phyloP scores from a whole-genome alignment of 1,284 basidiomycete genomes.

The Leccinum huronense region DNA sequence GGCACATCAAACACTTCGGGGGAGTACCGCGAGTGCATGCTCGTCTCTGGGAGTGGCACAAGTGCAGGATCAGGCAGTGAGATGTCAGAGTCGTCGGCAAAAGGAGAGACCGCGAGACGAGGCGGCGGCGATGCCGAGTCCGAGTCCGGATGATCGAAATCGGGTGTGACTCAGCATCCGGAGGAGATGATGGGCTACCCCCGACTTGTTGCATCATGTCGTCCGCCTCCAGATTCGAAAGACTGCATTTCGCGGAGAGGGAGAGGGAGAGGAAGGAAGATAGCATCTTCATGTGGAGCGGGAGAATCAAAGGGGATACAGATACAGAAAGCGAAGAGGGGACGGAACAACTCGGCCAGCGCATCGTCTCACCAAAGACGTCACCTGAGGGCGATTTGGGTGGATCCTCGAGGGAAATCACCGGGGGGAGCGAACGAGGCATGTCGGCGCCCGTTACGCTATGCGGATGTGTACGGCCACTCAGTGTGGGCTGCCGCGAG shows the following conservation, averaged over 20 bases:
- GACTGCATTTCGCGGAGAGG: slow-evolving; percentile 75
- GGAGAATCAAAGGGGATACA: slow-evolving; percentile 55
- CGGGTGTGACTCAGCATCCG: not conserved
- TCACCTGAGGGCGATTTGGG: slow-evolving; percentile 41
- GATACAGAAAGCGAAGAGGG: slow-evolving; percentile 43
- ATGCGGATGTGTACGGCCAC: slow-evolving; percentile 68
- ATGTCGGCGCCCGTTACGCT: slow-evolving; percentile 73
- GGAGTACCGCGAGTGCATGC: slow-evolving; percentile 61
- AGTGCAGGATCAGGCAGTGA: slow-evolving; percentile 42
- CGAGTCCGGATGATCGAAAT: slow-evolving; percentile 2
- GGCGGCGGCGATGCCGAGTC: slow-evolving; percentile 21
- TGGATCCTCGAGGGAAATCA: slow-evolving; percentile 13
- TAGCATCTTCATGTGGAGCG: slow-evolving; percentile 47
- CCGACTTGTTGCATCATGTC: slow-evolving; percentile 28
- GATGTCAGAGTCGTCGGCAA: slow-evolving; percentile 33
- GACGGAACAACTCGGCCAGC: slow-evolving; percentile 45
- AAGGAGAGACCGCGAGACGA: slow-evolving; percentile 30
- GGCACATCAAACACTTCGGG: slow-evolving; percentile 69
- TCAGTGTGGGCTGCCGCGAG: slow-evolving; percentile 32
- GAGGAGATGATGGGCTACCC: slow-evolving; percentile 17
- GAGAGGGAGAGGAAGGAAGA: slow-evolving; percentile 44
- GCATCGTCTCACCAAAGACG: slow-evolving; percentile 66
- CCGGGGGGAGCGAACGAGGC: slow-evolving; percentile 39
- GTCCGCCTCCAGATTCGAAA: slow-evolving; percentile 66
- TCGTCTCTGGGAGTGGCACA: slow-evolving; percentile 42